Evolutionary conservation across 2,329 filamentous ascomycete species (phyloP), one percentile per base, ranked within the genome.

Genomic region (Xylariaceae sp.): DNA sequence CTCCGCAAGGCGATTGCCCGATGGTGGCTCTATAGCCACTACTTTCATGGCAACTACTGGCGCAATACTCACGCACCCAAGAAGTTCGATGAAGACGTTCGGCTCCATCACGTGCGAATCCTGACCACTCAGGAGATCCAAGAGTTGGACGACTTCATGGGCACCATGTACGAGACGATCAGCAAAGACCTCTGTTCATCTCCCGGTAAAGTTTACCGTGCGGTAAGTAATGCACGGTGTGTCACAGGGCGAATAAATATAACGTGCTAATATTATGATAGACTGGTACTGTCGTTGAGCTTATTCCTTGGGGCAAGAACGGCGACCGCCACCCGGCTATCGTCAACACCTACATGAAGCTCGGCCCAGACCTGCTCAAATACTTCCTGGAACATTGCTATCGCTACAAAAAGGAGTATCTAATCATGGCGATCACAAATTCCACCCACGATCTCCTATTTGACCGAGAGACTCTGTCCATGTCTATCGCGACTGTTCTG

Each of bases 21-120:
- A 28, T 85, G 82, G 82, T 83, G 82, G 81, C 73, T 82, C 3
- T 85, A 81, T 60, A 75, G 79, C 6, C 75, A 76, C 29, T 79
- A 81, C 58, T 84, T 84, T 56, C 81, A 85, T 43, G 76, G 77
- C 9, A 75, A 76, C 28, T 69, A 72, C 31, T 74, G 71, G 8
- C 69, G 72, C 23, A 49, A 63, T 37, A 55, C 54, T 2, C 56
- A 51, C 19, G 31, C 24, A 17, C 64, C 64, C 1, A 64, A 57
- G 34, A 62, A 45, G 29, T 71, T 67, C 61, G 33, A 59, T 2
- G 24, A 48, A 1, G 70, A 73, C 45, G 49, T 55, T 16, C 56
- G 71, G 47, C 65, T 73, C 4, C 58, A 67, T 8, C 65, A 69
- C 29, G 43, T 72, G 3, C 67, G 71, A 9, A 39, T 62, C 14